Evolutionary conservation across 2,329 filamentous ascomycete genomes (phyloP).

Genomic region (Exophiala dermatitidis): DNA sequence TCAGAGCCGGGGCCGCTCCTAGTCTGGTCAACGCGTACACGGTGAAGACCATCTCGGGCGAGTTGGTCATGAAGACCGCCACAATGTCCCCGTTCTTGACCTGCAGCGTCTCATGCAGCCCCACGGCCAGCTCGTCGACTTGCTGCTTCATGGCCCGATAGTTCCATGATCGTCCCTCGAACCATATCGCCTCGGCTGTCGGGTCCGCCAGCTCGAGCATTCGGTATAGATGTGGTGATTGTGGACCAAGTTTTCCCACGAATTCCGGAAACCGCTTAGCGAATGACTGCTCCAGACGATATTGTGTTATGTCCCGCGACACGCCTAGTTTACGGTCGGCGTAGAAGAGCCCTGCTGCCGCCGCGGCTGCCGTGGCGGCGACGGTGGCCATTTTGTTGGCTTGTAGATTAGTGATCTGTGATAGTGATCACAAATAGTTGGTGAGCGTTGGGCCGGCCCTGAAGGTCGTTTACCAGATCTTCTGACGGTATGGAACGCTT

Average conservation of each 20-base stretch:
- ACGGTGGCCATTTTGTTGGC: slow-evolving; percentile 14
- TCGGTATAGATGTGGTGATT: slow-evolving; percentile 36
- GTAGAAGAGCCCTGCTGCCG: slow-evolving; percentile 37
- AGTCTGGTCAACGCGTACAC: slow-evolving; percentile 42
- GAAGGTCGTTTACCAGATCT: no score
- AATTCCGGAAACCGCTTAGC: slow-evolving; percentile 32
- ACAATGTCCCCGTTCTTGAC: slow-evolving; percentile 38
- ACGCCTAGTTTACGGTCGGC: slow-evolving; percentile 33
- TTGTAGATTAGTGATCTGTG: background rate
- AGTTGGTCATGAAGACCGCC: slow-evolving; percentile 44
- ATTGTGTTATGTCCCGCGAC: slow-evolving; percentile 34
- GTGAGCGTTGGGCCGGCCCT: background rate
- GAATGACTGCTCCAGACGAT: slow-evolving; percentile 33
- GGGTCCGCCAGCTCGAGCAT: slow-evolving; percentile 38
- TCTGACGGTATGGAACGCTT: no score
- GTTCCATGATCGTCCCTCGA: slow-evolving; percentile 44
- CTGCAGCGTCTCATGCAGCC: slow-evolving; percentile 33
- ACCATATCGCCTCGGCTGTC: slow-evolving; percentile 41
- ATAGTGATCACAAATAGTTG: background rate
- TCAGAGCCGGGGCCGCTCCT: slow-evolving; percentile 40
- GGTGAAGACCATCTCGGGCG: slow-evolving; percentile 43
- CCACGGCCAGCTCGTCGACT: slow-evolving; percentile 39
- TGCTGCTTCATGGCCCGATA: slow-evolving; percentile 36
- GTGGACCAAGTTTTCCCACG: slow-evolving; percentile 35
- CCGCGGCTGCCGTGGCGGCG: slow-evolving; percentile 33